Base-by-base conservation (phyloP, 345 rosid species). In the Salix exigua region DNA sequence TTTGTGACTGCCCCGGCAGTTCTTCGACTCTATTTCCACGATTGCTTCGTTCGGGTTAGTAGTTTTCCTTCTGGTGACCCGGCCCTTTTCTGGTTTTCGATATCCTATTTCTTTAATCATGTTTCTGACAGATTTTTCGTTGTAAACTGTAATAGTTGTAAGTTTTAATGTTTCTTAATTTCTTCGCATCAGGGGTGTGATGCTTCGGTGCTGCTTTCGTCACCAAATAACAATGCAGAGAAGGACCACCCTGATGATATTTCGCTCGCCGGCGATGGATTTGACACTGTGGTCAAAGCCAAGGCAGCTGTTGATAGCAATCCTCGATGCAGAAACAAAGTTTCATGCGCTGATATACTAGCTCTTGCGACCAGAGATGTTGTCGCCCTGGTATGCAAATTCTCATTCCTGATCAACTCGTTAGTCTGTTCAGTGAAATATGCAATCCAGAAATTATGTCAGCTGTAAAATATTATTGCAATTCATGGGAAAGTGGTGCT, bases 351-450 rank as follows among this genome's bases (percentile, higher is more conserved):
- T 51, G 99, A 95, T 79, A 91, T 95, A 66, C 82, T 95, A 38
- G 97, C 95, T 80, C 88, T 95, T 10, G 99, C 99, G 2, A 84
- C 97, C 7, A 88, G 97, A 83, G 98, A 94, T 55, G 95, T 91
- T 73, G 60, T 94, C 8, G 77, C 74, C 50, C 81, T 92, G 91
- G 94, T 90, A 86, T 17, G 67, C 7, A 13, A 9, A 46, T 50
- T 2, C 7, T 18, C n/a, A 6, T 6, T 17, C 7, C 58, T 18
- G 0, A 38, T 18, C 18, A 2, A 42, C 0, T 42, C 46, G 13
- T 42, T 42, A 2, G 14, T 11, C 46, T 42, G 12, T 42, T 35
- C 13, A 2, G 46, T 42, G 0, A 11, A 42, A 11, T 42, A 42
- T 42, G 46, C 2, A 42, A 42, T 42, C 46, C 46, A 42, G 14